Evolutionary conservation across 441 rosid species (phyloP).

Genomic region (Theobroma grandiflorum): DNA sequence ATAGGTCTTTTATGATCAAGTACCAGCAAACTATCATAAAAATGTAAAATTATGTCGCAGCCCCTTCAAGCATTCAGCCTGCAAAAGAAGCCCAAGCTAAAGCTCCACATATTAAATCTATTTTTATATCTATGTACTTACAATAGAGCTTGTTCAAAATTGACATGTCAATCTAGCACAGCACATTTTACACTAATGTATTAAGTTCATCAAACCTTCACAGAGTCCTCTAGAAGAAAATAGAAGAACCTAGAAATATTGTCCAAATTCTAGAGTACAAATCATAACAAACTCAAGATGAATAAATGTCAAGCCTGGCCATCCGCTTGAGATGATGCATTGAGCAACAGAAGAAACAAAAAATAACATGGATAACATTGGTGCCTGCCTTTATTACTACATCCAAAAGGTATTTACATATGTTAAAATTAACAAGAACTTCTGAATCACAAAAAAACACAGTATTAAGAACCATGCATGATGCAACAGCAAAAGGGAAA

Average conservation of each 20-base stretch:
- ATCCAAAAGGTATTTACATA: conserved; percentile 4
- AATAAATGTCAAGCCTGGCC: conserved; percentile 78
- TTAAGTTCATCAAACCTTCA: conserved; percentile 6
- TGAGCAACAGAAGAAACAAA: conserved; percentile 57
- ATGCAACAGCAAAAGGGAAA: conserved; percentile 15
- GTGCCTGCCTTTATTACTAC: background rate
- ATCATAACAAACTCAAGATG: conserved; percentile 63
- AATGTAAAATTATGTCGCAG: background rate
- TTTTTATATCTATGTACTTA: background rate
- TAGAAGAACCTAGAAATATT: background rate
- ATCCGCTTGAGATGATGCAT: conserved; percentile 68
- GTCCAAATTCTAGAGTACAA: conserved; percentile 9
- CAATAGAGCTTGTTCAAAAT: conserved; percentile 7
- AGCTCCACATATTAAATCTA: background rate
- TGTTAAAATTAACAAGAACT: background rate
- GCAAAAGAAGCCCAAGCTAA: background rate
- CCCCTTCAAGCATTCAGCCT: background rate
- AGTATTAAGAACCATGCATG: background rate
- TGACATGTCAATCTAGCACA: background rate
- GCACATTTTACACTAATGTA: background rate
- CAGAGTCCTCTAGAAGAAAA: background rate
- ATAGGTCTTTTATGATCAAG: background rate
- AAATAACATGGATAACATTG: conserved; percentile 16
- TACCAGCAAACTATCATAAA: background rate
- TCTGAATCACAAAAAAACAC: conserved; percentile 1